Percentiles rank a stretch among this genome's conserved stretches.
phyloP scores from a whole-genome alignment of 176 grass and related monocot genomes.

The Elymus sibiricus region DNA sequence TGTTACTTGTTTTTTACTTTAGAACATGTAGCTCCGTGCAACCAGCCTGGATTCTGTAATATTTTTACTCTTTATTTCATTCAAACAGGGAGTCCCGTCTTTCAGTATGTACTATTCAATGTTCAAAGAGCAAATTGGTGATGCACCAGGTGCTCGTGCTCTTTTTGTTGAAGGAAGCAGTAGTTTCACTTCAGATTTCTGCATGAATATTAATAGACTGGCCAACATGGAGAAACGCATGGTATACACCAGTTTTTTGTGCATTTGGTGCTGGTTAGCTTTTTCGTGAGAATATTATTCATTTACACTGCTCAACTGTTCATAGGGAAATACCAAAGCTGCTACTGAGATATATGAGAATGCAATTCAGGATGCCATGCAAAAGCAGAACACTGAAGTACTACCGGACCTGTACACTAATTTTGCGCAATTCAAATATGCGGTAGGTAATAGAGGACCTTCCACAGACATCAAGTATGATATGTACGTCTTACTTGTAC shows the following conservation, averaged over 20 bases:
- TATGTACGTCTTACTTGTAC: slow-evolving; percentile 3
- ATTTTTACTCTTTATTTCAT: slow-evolving; percentile 11
- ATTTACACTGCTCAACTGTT: slow-evolving; percentile 30
- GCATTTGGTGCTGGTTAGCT: slow-evolving; percentile 14
- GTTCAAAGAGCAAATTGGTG: slow-evolving; percentile 92
- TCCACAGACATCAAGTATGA: slow-evolving; percentile 1
- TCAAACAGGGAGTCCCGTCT: slow-evolving; percentile 67
- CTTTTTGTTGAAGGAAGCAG: slow-evolving; percentile 53
- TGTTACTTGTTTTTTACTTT: slow-evolving; percentile 17
- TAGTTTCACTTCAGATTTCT: slow-evolving; percentile 50
- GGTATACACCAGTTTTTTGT: slow-evolving; percentile 44
- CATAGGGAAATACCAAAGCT: slow-evolving; percentile 72
- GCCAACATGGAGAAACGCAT: slow-evolving; percentile 93
- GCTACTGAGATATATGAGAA: slow-evolving; percentile 82
- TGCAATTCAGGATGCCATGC: slow-evolving; percentile 72
- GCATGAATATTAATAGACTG: slow-evolving; percentile 63
- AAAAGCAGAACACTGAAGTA: slow-evolving; percentile 56
- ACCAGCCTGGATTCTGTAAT: neutral
- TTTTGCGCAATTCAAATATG: slow-evolving; percentile 84
- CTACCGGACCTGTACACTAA: slow-evolving; percentile 60
- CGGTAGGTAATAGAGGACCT: slow-evolving; percentile 43
- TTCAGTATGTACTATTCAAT: slow-evolving; percentile 79
- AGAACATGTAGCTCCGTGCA: neutral
- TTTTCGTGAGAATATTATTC: slow-evolving; percentile 4
- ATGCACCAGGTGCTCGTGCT: slow-evolving; percentile 53